phyloP scores from a whole-genome alignment of 495 filamentous ascomycete genomes.

The Glonium stellatum region DNA sequence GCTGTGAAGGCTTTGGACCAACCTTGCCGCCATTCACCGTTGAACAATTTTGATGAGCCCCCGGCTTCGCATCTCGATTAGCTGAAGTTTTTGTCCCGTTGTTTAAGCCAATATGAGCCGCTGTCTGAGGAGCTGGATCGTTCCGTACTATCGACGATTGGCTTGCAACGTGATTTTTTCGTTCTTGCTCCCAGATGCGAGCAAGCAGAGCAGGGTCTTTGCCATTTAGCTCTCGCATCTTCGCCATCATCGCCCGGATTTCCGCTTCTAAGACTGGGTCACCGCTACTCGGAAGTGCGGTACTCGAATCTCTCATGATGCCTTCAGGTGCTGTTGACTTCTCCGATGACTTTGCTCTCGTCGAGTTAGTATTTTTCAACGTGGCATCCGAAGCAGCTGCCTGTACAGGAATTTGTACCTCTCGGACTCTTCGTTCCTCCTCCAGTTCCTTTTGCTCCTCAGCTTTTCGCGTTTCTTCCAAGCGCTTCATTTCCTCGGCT shows the following conservation, averaged over 20 bases:
- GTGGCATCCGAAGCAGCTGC: slow-evolving; percentile 10
- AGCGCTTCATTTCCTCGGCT: slow-evolving; percentile 2
- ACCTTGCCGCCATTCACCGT: neutral
- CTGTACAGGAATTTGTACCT: slow-evolving; percentile 9
- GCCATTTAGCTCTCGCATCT: slow-evolving; percentile 38
- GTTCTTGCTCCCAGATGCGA: slow-evolving; percentile 38
- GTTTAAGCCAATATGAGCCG: neutral
- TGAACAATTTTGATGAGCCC: neutral
- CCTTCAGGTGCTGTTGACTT: slow-evolving; percentile 1
- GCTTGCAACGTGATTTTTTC: slow-evolving; percentile 19
- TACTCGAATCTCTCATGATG: neutral
- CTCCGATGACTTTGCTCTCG: slow-evolving; percentile 5
- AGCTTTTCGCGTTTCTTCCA: slow-evolving; percentile 10
- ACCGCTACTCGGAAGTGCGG: neutral
- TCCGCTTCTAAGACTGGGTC: slow-evolving; percentile 11
- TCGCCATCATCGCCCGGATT: slow-evolving; percentile 37
- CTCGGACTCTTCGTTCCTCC: slow-evolving; percentile 20
- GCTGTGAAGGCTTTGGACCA: neutral
- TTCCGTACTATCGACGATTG: slow-evolving; percentile 12
- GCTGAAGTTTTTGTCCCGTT: neutral
- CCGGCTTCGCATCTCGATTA: neutral
- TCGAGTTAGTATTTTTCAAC: slow-evolving; percentile 11
- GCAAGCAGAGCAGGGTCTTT: slow-evolving; percentile 36
- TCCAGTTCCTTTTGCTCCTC: slow-evolving; percentile 24
- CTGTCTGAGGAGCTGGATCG: slow-evolving; percentile 13